Conservation (phyloP, 1,284 basidiomycete species). For the Tetrapyrgos nigripes region DNA sequence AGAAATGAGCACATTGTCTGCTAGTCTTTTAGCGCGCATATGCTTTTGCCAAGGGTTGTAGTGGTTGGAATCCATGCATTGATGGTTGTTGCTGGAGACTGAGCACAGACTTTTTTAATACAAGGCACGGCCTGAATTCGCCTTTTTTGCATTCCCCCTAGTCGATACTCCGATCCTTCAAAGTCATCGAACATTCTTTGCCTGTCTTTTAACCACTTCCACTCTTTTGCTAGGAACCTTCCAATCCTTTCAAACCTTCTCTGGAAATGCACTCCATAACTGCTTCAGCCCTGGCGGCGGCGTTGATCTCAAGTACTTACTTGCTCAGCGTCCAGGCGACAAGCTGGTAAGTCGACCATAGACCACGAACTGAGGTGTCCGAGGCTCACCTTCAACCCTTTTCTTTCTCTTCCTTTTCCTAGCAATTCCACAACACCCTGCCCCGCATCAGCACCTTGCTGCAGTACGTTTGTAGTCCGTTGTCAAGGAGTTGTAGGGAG, state of each 20-base stretch:
- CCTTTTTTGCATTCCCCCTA: not conserved
- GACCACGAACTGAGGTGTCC: not conserved
- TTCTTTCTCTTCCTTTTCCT: not conserved
- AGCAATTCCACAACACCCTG: slow-evolving; percentile 52
- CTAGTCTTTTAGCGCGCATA: too few species aligned
- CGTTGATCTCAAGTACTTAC: slow-evolving; percentile 9
- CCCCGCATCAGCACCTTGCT: slow-evolving; percentile 57
- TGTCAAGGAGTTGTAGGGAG: not conserved
- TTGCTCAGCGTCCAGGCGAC: slow-evolving; percentile 13
- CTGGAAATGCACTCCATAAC: slow-evolving; percentile 14
- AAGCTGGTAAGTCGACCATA: slow-evolving; percentile 11
- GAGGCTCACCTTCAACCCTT: not conserved
- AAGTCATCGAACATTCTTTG: not conserved
- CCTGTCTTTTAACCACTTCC: slow-evolving; percentile 9
- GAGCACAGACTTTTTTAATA: not conserved
- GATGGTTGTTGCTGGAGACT: too few species aligned
- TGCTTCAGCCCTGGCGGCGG: slow-evolving; percentile 16
- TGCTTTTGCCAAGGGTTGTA: too few species aligned
- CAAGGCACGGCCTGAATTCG: not conserved
- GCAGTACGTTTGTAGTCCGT: slow-evolving; percentile 52
- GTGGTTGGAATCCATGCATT: not conserved
- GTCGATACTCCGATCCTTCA: not conserved
- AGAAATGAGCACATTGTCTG: too few species aligned
- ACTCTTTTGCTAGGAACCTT: slow-evolving; percentile 5
- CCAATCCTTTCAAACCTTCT: too few species aligned